Evolutionary conservation across 2,329 filamentous ascomycete genomes (phyloP).

Genomic region (Fusarium floridanum): DNA sequence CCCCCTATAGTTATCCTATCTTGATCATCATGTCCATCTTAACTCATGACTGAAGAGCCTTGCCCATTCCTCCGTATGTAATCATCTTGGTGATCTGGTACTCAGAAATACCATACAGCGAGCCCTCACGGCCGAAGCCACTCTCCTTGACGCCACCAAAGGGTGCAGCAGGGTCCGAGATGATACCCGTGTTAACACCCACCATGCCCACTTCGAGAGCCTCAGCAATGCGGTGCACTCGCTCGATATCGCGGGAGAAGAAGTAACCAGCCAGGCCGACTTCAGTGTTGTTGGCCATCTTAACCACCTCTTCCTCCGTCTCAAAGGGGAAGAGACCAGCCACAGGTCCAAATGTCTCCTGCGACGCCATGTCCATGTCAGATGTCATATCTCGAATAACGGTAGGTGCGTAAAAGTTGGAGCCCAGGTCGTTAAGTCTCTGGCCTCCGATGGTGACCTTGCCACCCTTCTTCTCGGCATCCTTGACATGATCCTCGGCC

Average conservation of each 20-base stretch:
- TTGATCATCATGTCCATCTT: not conserved
- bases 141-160: conserved; percentile 89
- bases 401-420: conserved; percentile 91
- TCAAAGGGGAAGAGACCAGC: conserved; percentile 91
- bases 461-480: conserved; percentile 82
- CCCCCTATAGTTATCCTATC: not conserved
- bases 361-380: conserved; percentile 85
- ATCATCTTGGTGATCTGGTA: conserved; percentile 80
- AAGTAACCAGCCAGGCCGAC: conserved; percentile 97
- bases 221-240: conserved; percentile 74
- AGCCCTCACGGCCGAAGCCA: conserved; percentile 84
- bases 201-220: conserved; percentile 88
- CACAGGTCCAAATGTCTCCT: conserved; percentile 97
- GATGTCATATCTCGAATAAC: conserved; percentile 88
- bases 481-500: conserved; percentile 82
- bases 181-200: conserved; percentile 82
- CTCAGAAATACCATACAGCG: conserved; percentile 81
- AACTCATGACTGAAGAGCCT: conserved; percentile 60
- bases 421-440: conserved; percentile 78
- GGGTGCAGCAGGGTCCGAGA: conserved; percentile 68
- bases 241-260: conserved; percentile 76
- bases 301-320: conserved; percentile 88
- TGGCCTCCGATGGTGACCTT: conserved; percentile 82
- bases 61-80: conserved; percentile 66
- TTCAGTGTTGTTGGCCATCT: conserved; percentile 82